Evolutionary conservation across 108 stramenopile genomes (phyloP), one percentile per base, ranked within the genome.

Genomic region (Bacterosira constricta): DNA sequence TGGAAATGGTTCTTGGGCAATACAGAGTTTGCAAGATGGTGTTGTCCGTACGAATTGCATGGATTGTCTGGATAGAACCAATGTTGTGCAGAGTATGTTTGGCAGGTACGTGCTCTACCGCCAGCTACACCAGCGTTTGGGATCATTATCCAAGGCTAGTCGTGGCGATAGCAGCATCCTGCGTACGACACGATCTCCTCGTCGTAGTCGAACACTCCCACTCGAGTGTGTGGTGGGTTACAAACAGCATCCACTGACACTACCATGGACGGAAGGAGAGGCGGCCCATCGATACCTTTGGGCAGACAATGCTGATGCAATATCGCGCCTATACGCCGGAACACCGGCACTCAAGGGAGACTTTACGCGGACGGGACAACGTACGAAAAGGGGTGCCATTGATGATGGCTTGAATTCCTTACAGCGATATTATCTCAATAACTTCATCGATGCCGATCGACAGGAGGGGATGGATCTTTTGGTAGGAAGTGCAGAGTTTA

Each of bases 31-130:
- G 38, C 98, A 99, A 81, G 73, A 69, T 25, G 96, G 96, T 13
- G 88, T 97, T 23, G 82, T 97, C 26, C 89, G 98, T 17, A 99
- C 98, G 21, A 99, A 99, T 79, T 99, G 98, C 80, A 97, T 99
- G 96, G 98, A 99, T 83, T 96, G 95, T 76, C 79, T 99, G 32
- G 98, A 99, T 81, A 87, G 98, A 12, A 99, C 98, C 21, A 97
- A 97, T 72, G 98, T 99, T n/a, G 96, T 97, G 18, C 98, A 99
- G 69, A 94, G 92, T 59, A 71, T 97, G 50, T 86, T 97, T 59
- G 97, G 94, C 15, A 57, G 93, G 17, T 85, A 83, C 50, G 65
- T 96, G 55, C 71, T 97, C 25, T 81, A 79, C 50, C 87, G 71
- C 21, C 86, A 86, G 42, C 64, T 88, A 1, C 55, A 59, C 54